Conservation (phyloP, 805 yeast species). For the Torulaspora delbrueckii region DNA sequence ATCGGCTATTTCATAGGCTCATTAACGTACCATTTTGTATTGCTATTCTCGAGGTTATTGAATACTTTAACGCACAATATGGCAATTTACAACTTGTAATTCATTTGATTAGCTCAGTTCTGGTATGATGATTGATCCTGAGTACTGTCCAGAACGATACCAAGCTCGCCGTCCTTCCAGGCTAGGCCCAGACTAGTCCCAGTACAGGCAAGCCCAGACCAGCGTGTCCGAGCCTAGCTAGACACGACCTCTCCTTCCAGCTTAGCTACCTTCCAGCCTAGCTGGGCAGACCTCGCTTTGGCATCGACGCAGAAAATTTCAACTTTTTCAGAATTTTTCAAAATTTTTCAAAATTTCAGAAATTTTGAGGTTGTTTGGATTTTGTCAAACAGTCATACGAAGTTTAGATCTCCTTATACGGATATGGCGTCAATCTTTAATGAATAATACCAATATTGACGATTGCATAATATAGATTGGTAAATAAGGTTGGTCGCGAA, state of each 20-base stretch:
- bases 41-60: slow-evolving; percentile 27
- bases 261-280: not conserved
- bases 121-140: not conserved
- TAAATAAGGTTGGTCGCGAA: not conserved
- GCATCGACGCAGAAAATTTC: not conserved
- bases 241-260: not conserved
- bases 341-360: not conserved
- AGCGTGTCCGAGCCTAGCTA: not conserved
- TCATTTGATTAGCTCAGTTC: not conserved
- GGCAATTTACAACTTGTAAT: not conserved
- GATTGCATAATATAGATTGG: not conserved
- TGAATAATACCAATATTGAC: not conserved
- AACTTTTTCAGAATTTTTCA: not conserved
- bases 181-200: not conserved
- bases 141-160: not conserved
- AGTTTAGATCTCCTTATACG: not conserved
- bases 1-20: not conserved
- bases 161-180: too few relatives aligned
- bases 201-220: not conserved
- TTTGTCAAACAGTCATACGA: not conserved
- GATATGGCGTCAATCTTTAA: not conserved
- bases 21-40: slow-evolving; percentile 29
- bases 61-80: not conserved
- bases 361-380: not conserved
- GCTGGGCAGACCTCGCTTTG: not conserved